Percentiles rank a stretch among this genome's conserved stretches.
Evolutionary conservation across 2,329 filamentous ascomycete species (phyloP).

Genomic region (Monosporascus sp.): DNA sequence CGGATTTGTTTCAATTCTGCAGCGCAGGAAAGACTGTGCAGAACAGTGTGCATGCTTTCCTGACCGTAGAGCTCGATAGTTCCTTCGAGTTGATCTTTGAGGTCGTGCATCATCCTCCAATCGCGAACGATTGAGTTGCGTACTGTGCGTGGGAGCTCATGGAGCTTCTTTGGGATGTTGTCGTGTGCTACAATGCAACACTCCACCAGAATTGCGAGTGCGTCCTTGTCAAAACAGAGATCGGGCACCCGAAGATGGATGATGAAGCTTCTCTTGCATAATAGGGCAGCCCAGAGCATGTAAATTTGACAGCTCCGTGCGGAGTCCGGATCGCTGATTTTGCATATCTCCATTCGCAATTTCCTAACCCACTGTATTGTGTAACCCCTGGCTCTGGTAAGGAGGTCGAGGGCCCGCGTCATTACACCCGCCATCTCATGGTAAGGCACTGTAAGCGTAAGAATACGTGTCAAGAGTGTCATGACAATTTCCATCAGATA

Average conservation of each 20-base stretch:
- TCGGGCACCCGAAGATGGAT: conserved; percentile 4
- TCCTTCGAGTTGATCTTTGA: conserved; percentile 27
- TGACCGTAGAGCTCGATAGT: conserved; percentile 25
- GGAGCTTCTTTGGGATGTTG: conserved; percentile 33
- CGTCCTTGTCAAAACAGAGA: conserved; percentile 1
- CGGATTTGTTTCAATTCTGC: conserved; percentile 15
- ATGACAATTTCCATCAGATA: conserved; percentile 54
- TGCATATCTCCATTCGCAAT: conserved; percentile 41
- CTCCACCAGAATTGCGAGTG: conserved; percentile 19
- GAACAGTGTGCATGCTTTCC: conserved; percentile 23
- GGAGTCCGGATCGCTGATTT: conserved; percentile 29
- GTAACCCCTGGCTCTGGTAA: conserved; percentile 37
- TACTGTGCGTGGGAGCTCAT: conserved; percentile 26
- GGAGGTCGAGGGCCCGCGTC: conserved; percentile 21
- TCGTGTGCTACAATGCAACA: conserved; percentile 37
- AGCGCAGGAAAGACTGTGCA: conserved; percentile 39
- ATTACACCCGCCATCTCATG: conserved; percentile 2
- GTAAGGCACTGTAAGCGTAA: conserved; percentile 10
- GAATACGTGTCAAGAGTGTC: conserved; percentile 40
- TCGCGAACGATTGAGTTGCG: conserved; percentile 40
- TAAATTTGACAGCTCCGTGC: conserved; percentile 37
- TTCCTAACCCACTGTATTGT: conserved; percentile 44
- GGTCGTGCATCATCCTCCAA: conserved; percentile 33
- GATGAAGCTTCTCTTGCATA: conserved; percentile 42
- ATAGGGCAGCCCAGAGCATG: conserved; percentile 47